phyloP scores from a whole-genome alignment of 108 stramenopile species.

The Fragilaria radians region DNA sequence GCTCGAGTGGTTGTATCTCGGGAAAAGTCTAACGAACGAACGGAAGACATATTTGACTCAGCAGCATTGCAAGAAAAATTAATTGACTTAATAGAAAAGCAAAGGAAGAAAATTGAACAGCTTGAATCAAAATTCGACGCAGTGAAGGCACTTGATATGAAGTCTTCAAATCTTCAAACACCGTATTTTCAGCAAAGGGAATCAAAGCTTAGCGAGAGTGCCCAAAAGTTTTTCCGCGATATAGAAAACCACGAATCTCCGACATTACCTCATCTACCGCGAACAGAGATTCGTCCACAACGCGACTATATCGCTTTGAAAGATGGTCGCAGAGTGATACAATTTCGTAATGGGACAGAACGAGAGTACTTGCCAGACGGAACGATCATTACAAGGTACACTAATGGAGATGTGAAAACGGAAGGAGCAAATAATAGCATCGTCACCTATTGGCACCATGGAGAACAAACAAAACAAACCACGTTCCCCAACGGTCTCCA shows the following conservation, averaged over 20 bases:
- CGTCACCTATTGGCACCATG: slow-evolving; percentile 38
- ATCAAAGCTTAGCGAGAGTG: background rate
- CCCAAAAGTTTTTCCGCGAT: background rate
- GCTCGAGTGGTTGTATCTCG: slow-evolving; percentile 5
- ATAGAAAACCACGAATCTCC: background rate
- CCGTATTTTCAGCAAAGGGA: background rate
- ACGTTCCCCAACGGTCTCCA: slow-evolving; percentile 26
- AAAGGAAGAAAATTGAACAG: slow-evolving; percentile 15
- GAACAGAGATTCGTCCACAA: background rate
- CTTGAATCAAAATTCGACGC: slow-evolving; percentile 1
- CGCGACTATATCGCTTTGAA: background rate
- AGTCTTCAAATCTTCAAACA: background rate
- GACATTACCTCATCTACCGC: background rate
- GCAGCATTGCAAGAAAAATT: slow-evolving; percentile 13
- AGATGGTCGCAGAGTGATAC: slow-evolving; percentile 13
- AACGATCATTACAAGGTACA: slow-evolving; percentile 42
- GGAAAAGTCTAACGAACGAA: slow-evolving; percentile 11
- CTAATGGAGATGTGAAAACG: slow-evolving; percentile 77
- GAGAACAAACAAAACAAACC: slow-evolving; percentile 24
- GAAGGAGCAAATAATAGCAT: slow-evolving; percentile 5
- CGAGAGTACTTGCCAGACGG: slow-evolving; percentile 60
- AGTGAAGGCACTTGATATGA: background rate
- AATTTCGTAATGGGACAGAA: slow-evolving; percentile 50
- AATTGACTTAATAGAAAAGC: slow-evolving; percentile 15
- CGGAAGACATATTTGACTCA: too few relatives aligned